Evolutionary conservation across 2,329 filamentous ascomycete genomes (phyloP).

Genomic region (Cadophora sp.): DNA sequence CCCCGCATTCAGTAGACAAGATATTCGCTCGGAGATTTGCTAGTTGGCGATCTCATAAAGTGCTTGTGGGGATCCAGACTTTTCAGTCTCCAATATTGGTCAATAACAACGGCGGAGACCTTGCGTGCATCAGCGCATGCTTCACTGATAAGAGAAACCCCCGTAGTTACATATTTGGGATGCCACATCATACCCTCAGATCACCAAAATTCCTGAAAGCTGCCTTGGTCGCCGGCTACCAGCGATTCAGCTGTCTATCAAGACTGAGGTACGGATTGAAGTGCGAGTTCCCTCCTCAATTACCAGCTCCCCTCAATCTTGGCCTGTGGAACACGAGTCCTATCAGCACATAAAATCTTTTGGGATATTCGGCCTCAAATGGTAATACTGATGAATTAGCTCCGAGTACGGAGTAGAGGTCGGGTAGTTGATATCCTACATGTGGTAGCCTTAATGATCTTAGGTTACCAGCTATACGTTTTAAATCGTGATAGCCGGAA

Average conservation of each 20-base stretch:
- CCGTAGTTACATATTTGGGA: not conserved
- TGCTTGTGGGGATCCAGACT: not conserved
- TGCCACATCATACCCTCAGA: slow-evolving; percentile 12
- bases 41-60: not conserved
- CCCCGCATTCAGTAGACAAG: not conserved
- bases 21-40: not conserved
- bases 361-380: no score
- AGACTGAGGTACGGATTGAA: not conserved
- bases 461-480: no score
- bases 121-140: not conserved
- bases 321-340: no score
- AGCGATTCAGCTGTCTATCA: not conserved
- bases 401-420: no score
- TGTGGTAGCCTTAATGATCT: no score
- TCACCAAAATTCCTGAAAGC: no score
- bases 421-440: no score
- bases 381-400: no score
- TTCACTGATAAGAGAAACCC: not conserved
- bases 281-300: no score
- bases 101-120: not conserved
- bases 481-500: not conserved
- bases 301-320: no score
- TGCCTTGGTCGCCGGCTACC: not conserved
- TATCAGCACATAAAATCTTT: no score
- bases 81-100: not conserved